Evolutionary conservation across 768 basidiomycete genomes (phyloP), one percentile per base, ranked within the genome.

Genomic region (Lepiota brunneoincarnata): DNA sequence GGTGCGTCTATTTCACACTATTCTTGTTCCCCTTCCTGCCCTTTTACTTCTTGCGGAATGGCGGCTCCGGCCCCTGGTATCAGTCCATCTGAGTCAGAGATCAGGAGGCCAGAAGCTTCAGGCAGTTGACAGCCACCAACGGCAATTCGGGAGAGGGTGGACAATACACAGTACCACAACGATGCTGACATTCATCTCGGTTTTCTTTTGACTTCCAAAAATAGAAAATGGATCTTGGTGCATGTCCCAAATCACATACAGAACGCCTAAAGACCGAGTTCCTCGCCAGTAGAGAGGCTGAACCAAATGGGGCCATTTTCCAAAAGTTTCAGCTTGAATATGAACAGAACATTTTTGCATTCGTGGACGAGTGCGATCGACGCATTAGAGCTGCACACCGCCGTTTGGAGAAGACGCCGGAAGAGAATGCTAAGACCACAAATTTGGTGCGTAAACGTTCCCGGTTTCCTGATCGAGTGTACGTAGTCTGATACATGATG

Each of bases 221-320:
- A 43, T 49, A 96, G 96, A 98, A 97, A 96, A 99, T 98, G 96
- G 97, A 99, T 72, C 78, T 99, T 17, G 97, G 97, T 21, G 91
- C 93, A 43, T 99, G 97, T 69, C 93, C 97, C 4, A 95, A 96
- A 68, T 90, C 93, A 23, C 97, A 99, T 69, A 93, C 91, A 5
- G 94, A 96, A 63, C 85, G 93, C 48, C 79, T 98, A 60, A 94
- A 95, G 71, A 89, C 87, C 12, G 93, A 97, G 61, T 99, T 88
- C 72, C 69, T 89, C 54, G 84, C 86, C 17, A 90, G 89, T 36
- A 84, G 82, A 51, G 89, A 91, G 63, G 81, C 82, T 20, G 83
- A 79, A 63, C 86, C 93, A 0, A 82, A 69, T 60, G 86, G 93
- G 66, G 88, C 91, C n/a, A 75, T 91, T 59, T 91, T 95, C 63